Evolutionary conservation across 345 rosid species (phyloP).

Genomic region (Populus pruinosa): DNA sequence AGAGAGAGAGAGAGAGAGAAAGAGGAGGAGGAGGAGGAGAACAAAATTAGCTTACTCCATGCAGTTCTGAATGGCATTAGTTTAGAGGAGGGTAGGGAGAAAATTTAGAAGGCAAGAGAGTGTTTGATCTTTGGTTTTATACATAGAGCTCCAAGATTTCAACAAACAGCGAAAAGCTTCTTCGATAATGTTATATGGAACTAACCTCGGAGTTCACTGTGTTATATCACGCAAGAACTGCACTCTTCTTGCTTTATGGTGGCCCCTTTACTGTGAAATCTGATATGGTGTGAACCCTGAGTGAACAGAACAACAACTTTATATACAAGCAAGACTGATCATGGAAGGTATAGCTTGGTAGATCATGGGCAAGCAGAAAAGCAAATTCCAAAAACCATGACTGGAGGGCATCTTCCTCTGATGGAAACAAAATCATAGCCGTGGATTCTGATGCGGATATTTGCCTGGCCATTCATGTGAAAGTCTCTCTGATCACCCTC

Average conservation of each 20-base stretch:
- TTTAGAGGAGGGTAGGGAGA: neutral
- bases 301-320: neutral
- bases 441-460: constrained; percentile 28
- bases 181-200: neutral
- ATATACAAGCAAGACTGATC: neutral
- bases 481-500: neutral
- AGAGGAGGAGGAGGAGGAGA: too few species aligned
- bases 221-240: neutral
- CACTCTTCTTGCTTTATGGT: neutral
- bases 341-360: neutral
- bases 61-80: too few species aligned
- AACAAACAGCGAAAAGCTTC: neutral
- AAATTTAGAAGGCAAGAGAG: neutral
- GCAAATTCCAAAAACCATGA: constrained; percentile 1
- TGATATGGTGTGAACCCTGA: neutral
- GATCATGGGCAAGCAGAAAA: neutral
- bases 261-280: neutral
- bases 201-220: neutral
- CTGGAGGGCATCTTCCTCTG: constrained; percentile 24
- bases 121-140: neutral
- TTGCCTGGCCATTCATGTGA: constrained; percentile 32
- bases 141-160: neutral
- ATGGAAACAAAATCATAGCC: constrained; percentile 31
- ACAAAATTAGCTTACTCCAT: neutral
- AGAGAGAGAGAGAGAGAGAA: fast-evolving